Conservation (phyloP, 2,329 filamentous ascomycete species). For the Massarina eburnea region DNA sequence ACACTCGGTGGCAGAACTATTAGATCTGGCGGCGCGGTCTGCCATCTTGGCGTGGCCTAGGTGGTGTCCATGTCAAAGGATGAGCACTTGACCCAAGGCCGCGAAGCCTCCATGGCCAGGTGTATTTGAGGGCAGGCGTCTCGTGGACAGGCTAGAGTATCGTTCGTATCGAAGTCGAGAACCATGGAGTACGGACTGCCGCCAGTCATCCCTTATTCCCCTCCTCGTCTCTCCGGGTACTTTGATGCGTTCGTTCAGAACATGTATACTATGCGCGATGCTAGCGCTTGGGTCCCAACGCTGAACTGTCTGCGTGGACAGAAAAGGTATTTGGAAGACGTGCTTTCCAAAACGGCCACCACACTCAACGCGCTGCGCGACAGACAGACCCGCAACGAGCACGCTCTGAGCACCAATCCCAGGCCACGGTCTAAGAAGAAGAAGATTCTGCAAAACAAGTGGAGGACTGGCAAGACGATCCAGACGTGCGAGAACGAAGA, state of each 20-base stretch:
- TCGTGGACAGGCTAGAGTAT: background rate
- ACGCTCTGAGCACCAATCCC: slow-evolving; percentile 16
- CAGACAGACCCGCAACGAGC: slow-evolving; percentile 30
- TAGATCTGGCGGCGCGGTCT: background rate
- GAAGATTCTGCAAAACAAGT: slow-evolving; percentile 30
- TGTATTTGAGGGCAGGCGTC: background rate
- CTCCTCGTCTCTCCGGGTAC: slow-evolving; percentile 7
- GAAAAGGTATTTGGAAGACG: slow-evolving; percentile 25
- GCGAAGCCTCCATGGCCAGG: background rate
- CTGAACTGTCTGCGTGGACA: slow-evolving; percentile 23
- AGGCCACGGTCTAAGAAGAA: slow-evolving; percentile 31
- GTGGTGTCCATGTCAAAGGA: background rate
- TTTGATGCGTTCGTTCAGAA: slow-evolving; percentile 14
- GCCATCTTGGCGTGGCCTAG: background rate
- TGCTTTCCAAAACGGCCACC: slow-evolving; percentile 34
- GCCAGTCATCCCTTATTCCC: slow-evolving; percentile 4
- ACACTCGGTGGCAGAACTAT: background rate
- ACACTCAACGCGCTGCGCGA: slow-evolving; percentile 36
- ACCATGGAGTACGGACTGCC: slow-evolving; percentile 16
- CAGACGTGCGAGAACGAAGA: slow-evolving; percentile 35
- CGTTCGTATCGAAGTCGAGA: background rate
- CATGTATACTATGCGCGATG: slow-evolving; percentile 9
- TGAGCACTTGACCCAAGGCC: background rate
- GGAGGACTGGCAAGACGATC: slow-evolving; percentile 34
- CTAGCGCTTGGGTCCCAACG: slow-evolving; percentile 11